Base-by-base conservation (phyloP, 805 yeast species). In the Metschnikowia koreensis region DNA sequence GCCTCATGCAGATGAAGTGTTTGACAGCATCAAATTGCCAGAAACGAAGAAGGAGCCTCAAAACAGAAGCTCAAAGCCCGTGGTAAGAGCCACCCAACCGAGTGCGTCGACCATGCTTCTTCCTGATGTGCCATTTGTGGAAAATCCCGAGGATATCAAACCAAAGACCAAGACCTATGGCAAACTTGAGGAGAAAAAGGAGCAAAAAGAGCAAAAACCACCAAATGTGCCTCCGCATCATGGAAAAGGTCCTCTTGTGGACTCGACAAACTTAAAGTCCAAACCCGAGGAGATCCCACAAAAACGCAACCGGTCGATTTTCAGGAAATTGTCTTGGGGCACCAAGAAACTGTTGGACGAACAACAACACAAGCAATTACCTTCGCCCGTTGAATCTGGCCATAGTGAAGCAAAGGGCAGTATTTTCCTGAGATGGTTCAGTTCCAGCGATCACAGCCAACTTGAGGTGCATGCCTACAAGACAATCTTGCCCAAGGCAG, bases 301-400 rank as follows among this genome's bases (percentile, higher is more conserved):
- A 43, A 69, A 67, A 60, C 63, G 70, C 50, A 72, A 62, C 55
- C 63, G 67, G 54, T 73, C 76, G 10, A 63, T 76, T 51, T 79
- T 81, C 67, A 65, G 83, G 50, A 81, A 80, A 59, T 60, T 81
- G 36, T 77, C 82, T 9, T 77, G 81, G 74, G 81, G 82, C 29
- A 58, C 72, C 13, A 76, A 70, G 59, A 74, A 74, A 63, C 55
- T 70, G 13, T 48, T 71, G 57, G 74, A 72, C 9, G 69, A 62
- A 37, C 49, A 41, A 37, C 49, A 41, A 46, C 60, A 46, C 44
- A 57, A 27, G 16, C 57, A 54, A 15, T 51, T 49, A 44, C 65
- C 44, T 63, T 68, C 60, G 54, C 65, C 47, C 49, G 62, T 50
- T 53, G 74, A 58, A 57, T 75, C 68, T 6, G 56, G 67, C 34